Conservation (phyloP, 805 yeast genomes). For the Zygosaccharomyces rouxii region DNA sequence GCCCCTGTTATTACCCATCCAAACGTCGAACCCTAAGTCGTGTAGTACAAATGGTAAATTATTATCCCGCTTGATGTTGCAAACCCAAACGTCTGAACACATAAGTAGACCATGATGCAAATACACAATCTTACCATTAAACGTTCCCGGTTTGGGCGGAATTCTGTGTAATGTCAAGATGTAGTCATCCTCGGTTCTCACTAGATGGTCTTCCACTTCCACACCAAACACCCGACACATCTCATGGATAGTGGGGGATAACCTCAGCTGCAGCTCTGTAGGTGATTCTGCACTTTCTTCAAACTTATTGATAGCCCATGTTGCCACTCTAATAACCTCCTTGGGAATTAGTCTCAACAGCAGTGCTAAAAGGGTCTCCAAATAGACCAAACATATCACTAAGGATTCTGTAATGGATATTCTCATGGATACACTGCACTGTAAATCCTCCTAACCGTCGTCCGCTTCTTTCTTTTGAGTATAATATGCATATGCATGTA, state of each 20-base stretch:
- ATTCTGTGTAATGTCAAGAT: constrained; percentile 71
- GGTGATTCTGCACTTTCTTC: constrained; percentile 20
- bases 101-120: constrained; percentile 89
- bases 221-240: constrained; percentile 69
- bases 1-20: constrained; percentile 91
- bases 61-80: constrained; percentile 42
- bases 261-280: constrained; percentile 19
- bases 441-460: neutral
- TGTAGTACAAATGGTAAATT: constrained; percentile 72
- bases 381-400: constrained; percentile 45
- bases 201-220: constrained; percentile 68
- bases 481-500: too few relatives aligned
- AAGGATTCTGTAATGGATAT: constrained; percentile 48
- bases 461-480: too few relatives aligned
- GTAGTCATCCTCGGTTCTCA: constrained; percentile 73
- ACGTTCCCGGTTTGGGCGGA: constrained; percentile 34
- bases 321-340: constrained; percentile 37
- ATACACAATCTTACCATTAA: constrained; percentile 55
- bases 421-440: constrained; percentile 22
- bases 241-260: constrained; percentile 52
- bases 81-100: constrained; percentile 81
- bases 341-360: constrained; percentile 46
- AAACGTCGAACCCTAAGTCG: constrained; percentile 86
- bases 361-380: constrained; percentile 44
- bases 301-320: constrained; percentile 26